Evolutionary conservation across 495 filamentous ascomycete genomes (phyloP).

Genomic region (Lasiosphaeria hispida): DNA sequence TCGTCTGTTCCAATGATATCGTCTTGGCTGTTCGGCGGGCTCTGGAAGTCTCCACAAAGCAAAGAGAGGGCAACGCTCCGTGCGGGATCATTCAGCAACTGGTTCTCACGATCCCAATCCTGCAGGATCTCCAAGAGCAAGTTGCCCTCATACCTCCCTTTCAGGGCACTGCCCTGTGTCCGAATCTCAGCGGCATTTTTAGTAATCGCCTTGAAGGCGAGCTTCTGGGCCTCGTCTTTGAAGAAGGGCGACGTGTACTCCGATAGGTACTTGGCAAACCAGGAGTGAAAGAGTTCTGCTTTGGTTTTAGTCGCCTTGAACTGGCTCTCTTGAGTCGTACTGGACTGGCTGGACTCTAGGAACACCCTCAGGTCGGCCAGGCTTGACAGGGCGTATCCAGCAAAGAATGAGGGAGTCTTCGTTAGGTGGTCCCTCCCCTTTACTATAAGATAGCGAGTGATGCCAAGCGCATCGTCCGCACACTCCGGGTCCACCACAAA

Average conservation of each 20-base stretch:
- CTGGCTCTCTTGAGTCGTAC: constrained; percentile 73
- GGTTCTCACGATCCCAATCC: constrained; percentile 59
- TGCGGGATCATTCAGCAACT: constrained; percentile 65
- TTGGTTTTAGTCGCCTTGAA: constrained; percentile 66
- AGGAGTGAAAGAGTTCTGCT: constrained; percentile 63
- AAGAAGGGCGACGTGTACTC: constrained; percentile 53
- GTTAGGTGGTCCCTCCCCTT: constrained; percentile 64
- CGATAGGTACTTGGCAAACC: constrained; percentile 64
- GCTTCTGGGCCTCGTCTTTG: constrained; percentile 40
- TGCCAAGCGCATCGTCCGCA: constrained; percentile 85
- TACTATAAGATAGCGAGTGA: constrained; percentile 80
- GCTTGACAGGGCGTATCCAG: constrained; percentile 72
- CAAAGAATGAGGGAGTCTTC: constrained; percentile 67
- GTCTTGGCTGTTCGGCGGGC: constrained; percentile 49
- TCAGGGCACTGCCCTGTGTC: constrained; percentile 56
- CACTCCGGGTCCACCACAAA: constrained; percentile 80
- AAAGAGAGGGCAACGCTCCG: constrained; percentile 69
- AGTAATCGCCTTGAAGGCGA: constrained; percentile 63
- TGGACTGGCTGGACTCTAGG: constrained; percentile 62
- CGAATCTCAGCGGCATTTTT: constrained; percentile 59
- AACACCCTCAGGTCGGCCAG: constrained; percentile 73
- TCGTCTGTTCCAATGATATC: constrained; percentile 64
- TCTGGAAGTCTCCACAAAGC: constrained; percentile 68
- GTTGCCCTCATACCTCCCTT: constrained; percentile 64
- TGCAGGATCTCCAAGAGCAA: constrained; percentile 71